A percentile compares a stretch with the other conserved stretches of the same genome.
These are phyloP conservation scores for Oryza glaberrima DNA, from an alignment of 176 grass and related monocot genomes.

Conservation along the genomic window DNA sequence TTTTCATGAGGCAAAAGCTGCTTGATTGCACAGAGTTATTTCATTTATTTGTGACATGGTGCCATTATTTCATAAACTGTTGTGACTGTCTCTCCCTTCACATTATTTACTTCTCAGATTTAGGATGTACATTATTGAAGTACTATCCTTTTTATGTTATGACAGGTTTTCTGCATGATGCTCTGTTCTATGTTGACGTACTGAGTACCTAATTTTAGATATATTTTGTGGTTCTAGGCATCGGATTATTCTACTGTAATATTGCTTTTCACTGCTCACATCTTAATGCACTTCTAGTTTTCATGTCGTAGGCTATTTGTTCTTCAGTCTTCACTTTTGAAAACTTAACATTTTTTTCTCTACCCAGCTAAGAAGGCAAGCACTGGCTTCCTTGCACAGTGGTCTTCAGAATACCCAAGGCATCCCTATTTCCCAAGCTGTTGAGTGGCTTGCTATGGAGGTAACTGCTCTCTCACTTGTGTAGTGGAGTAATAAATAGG, in stretches of 20 bases:
- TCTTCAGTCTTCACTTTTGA: constrained; percentile 30
- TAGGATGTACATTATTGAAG: constrained; percentile 7
- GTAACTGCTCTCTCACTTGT: constrained; percentile 48
- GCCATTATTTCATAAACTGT: constrained; percentile 16
- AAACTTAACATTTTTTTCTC: constrained; percentile 31
- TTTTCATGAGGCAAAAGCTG: constrained; percentile 19
- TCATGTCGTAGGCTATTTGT: constrained; percentile 32
- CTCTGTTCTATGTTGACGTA: background rate
- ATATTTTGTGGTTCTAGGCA: background rate
- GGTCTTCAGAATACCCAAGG: constrained; percentile 88
- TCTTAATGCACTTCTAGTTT: constrained; percentile 9
- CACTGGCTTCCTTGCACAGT: constrained; percentile 82
- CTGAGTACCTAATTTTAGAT: constrained; percentile 4
- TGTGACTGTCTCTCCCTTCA: background rate
- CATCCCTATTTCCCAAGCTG: constrained; percentile 76
- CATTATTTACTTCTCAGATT: background rate
- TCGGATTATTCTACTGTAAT: constrained; percentile 9
- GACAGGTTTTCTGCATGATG: background rate
- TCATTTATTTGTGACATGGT: background rate
- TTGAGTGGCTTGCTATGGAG: constrained; percentile 87
- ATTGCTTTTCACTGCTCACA: background rate
- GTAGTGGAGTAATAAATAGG: background rate
- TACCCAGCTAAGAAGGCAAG: constrained; percentile 87
- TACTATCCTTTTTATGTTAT: background rate
- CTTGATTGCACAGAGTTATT: constrained; percentile 3